These are phyloP conservation scores for Ulota crispa DNA, from an alignment of 225 moss, liverwort and hornwort species.

Conservation along the genomic window DNA sequence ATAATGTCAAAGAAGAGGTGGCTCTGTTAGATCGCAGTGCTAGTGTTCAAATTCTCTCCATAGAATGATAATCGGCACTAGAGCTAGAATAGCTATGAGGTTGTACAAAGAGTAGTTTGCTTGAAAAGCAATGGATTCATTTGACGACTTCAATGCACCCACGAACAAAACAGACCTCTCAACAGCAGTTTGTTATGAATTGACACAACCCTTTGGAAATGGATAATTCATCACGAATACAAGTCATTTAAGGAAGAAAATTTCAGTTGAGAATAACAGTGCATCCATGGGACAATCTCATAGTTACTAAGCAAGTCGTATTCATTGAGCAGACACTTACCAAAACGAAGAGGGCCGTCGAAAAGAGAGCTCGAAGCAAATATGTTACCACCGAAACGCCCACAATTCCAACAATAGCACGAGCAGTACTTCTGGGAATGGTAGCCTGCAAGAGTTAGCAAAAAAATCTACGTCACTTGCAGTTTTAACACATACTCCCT, in stretches of 20 bases:
- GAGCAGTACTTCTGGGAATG: slow-evolving; percentile 81
- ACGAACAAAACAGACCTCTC: background rate
- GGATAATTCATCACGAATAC: background rate
- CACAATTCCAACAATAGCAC: slow-evolving; percentile 76
- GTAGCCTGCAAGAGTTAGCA: slow-evolving; percentile 47
- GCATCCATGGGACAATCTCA: background rate
- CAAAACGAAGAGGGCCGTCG: slow-evolving; percentile 74
- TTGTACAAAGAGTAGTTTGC: background rate
- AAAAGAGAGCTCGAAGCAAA: slow-evolving; percentile 72
- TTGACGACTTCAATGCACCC: background rate
- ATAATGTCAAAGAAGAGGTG: background rate
- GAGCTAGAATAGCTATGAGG: background rate
- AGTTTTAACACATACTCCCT: background rate
- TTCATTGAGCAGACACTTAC: slow-evolving; percentile 40
- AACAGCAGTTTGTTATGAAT: background rate
- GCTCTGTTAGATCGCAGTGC: background rate
- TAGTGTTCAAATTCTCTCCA: background rate
- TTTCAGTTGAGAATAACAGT: background rate
- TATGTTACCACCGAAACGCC: slow-evolving; percentile 52
- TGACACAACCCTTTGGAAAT: background rate
- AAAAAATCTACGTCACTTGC: background rate
- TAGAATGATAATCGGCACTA: background rate
- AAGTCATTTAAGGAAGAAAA: background rate
- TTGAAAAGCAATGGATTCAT: background rate
- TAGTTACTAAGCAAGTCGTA: background rate